These are phyloP conservation scores for Schoenoplectus triqueter DNA, from an alignment of 202 grass and related monocot species.

Conservation along the genomic window DNA sequence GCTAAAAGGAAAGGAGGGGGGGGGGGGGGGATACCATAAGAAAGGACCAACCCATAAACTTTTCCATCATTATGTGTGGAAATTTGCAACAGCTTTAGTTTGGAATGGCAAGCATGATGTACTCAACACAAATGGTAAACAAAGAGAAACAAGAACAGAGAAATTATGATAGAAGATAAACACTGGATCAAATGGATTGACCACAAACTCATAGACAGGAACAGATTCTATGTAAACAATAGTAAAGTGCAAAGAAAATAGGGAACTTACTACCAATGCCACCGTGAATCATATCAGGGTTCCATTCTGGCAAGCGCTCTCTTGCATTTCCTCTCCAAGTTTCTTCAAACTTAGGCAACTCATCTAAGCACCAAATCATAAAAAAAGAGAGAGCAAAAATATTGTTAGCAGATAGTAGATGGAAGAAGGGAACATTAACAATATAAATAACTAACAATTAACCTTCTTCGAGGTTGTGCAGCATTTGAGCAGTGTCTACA, in stretches of 20 bases:
- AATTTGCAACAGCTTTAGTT: background rate
- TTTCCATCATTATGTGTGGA: background rate
- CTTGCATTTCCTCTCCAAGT: slow-evolving; percentile 71
- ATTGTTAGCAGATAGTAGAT: slow-evolving; percentile 19
- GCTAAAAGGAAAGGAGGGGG: background rate
- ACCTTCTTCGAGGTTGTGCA: slow-evolving; percentile 96
- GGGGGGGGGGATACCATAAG: background rate
- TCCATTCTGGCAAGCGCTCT: slow-evolving; percentile 61
- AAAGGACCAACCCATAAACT: background rate
- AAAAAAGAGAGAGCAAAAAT: background rate
- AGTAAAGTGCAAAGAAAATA: background rate
- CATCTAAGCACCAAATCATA: slow-evolving; percentile 51
- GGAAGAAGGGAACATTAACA: background rate
- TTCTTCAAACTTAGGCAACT: slow-evolving; percentile 78
- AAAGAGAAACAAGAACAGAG: background rate
- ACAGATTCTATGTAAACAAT: background rate
- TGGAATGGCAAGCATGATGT: background rate
- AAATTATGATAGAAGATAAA: background rate
- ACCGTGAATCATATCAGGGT: slow-evolving; percentile 48
- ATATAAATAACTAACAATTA: slow-evolving; percentile 26
- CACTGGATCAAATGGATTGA: background rate
- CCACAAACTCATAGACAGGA: background rate
- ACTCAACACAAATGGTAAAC: background rate
- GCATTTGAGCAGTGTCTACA: slow-evolving; percentile 69
- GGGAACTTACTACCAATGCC: slow-evolving; percentile 52